Evolutionary conservation across 2,329 filamentous ascomycete genomes (phyloP), one percentile per base, ranked within the genome.

Genomic region (Dendrostoma leiphaemia): DNA sequence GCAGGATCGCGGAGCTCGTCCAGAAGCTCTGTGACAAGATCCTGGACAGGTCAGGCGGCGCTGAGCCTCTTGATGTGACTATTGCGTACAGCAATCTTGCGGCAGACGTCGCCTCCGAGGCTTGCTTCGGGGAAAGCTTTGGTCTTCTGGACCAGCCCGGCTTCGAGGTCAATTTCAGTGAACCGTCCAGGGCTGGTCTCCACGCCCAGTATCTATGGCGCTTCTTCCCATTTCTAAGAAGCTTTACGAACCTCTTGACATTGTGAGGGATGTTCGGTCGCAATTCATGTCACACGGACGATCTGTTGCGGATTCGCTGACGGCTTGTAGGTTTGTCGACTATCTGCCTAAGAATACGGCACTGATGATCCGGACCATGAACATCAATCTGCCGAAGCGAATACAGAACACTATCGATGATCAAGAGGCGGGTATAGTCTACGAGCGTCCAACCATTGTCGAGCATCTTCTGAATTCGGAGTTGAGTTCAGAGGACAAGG

Each of bases 161-260:
- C 1, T 71, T 65, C 66, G 61, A 62, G 48, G 65, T 67, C n/a
- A 69, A 69, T 48, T 66, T 69, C 17, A 37, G 41, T 24, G 17
- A 40, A 4, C 34, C 32, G 2, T 46, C 44, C 9, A 23, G 26
- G 12, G 7, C 32, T 4, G 4, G 34, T 13, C 50, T 52, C 34
- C 26, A 46, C 3, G 17, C n/a, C 9, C 29, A 28, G 50, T 52
- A 37, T n/a, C 4, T 47, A 3, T 47, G 35, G 23, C 34, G 35
- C 15, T 52, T 52, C 31, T 52, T 47, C 15, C 31, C 41, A 9
- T 46, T 40, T 13, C 10, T 44, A 24, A 52, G 9, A 35, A 15
- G 10, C 8, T 24, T 52, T 15, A 17, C 21, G 12, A 21, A 47
- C 3, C 8, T 52, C 7, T 24, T 43, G 3, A 32, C 31, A 23